These are phyloP conservation scores for Teunomyces aglyptinius DNA, from an alignment of 805 yeast species.

Conservation along the genomic window DNA sequence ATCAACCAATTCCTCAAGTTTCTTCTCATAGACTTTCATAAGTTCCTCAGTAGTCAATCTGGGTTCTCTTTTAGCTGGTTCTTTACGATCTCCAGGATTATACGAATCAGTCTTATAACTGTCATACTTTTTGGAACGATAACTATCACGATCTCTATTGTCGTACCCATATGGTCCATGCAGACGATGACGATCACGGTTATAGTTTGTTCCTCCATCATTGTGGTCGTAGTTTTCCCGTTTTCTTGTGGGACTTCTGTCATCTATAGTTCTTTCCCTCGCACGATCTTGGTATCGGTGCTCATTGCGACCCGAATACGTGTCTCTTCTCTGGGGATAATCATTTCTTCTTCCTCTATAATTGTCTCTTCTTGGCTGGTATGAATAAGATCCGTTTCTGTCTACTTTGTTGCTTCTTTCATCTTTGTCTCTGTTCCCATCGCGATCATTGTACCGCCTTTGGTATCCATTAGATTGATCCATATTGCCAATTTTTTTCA, in stretches of 20 bases:
- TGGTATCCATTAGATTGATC: neutral
- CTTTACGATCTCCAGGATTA: neutral
- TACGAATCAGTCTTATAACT: neutral
- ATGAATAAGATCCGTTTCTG: neutral
- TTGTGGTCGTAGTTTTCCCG: conserved; percentile 3
- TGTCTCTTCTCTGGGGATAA: neutral
- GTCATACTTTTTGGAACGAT: conserved; percentile 2
- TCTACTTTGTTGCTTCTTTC: conserved; percentile 2
- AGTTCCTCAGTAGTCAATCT: conserved; percentile 16
- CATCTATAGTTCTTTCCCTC: conserved; percentile 6
- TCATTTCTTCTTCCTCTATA: conserved; percentile 3
- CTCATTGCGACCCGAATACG: neutral
- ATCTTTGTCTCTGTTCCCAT: conserved; percentile 6
- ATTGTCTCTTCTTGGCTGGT: conserved; percentile 1
- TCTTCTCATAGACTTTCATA: conserved; percentile 21
- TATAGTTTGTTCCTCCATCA: neutral
- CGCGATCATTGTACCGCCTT: conserved; percentile 4
- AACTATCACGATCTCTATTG: neutral
- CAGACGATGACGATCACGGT: conserved; percentile 1
- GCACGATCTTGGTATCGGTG: conserved; percentile 8
- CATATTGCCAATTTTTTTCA: neutral
- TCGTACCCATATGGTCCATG: conserved; percentile 1
- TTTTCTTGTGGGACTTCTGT: neutral
- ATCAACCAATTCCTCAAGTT: conserved; percentile 32
- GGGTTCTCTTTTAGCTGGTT: neutral